phyloP scores from a whole-genome alignment of 805 yeast genomes.

The Saturnispora halmiae region DNA sequence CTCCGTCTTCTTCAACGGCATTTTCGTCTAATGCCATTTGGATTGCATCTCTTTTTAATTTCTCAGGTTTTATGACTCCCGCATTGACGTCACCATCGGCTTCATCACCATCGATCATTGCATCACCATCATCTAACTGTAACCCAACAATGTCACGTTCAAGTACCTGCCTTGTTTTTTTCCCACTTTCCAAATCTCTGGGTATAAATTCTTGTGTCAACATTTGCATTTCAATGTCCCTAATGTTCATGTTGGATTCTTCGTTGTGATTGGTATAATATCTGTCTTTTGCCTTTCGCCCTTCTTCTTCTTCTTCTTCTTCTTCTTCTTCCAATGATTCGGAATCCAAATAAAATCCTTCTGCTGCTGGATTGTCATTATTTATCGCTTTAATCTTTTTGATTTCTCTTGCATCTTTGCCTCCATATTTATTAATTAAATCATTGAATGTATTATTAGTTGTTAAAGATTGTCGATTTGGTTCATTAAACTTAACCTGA shows the following conservation, averaged over 20 bases:
- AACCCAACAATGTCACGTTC: background rate
- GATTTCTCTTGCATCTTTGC: background rate
- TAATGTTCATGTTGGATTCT: background rate
- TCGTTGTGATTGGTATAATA: background rate
- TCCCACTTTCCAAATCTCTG: background rate
- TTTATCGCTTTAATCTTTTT: background rate
- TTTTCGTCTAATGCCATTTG: slow-evolving; percentile 4
- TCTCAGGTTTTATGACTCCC: background rate
- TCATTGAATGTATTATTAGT: background rate
- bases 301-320: background rate
- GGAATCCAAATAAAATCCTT: slow-evolving; percentile 3
- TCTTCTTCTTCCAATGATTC: background rate
- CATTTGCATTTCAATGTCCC: slow-evolving; percentile 4
- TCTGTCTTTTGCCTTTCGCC: background rate
- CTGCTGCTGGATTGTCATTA: background rate
- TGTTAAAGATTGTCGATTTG: too few relatives aligned
- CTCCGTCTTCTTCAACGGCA: background rate
- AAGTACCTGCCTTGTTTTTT: background rate
- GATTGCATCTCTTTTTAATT: background rate
- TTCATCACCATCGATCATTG: background rate
- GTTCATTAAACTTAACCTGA: background rate
- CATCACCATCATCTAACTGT: background rate
- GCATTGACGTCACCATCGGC: background rate
- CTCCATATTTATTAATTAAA: slow-evolving; percentile 1
- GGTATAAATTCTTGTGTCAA: slow-evolving; percentile 7